Conservation (phyloP, 306 rosid genomes). For the Pachyrhizus erosus region DNA sequence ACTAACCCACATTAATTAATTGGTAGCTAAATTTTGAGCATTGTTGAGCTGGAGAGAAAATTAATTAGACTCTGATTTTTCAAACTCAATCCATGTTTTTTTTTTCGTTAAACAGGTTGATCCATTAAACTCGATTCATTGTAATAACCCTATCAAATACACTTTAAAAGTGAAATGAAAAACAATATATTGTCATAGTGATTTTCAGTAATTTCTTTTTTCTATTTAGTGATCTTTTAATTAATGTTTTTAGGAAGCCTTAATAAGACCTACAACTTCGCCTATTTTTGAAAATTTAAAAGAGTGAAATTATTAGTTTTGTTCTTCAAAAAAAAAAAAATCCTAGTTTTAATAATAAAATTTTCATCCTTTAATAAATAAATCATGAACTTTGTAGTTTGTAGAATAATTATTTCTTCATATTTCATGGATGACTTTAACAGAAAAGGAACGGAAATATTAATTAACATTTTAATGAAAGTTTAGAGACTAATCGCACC, state of each 20-base stretch:
- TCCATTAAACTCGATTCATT: no score
- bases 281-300: background rate
- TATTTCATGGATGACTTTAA: background rate
- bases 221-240: background rate
- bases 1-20: no score
- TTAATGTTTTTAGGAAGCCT: background rate
- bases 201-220: background rate
- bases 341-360: background rate
- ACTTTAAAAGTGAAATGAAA: background rate
- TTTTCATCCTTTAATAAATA: background rate
- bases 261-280: background rate
- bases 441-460: background rate
- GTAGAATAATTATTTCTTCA: background rate
- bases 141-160: no score
- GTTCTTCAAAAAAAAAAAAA: no score
- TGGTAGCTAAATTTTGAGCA: no score
- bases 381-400: background rate
- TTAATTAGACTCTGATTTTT: no score
- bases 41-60: no score
- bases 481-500: background rate
- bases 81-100: no score
- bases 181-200: background rate
- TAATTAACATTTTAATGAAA: background rate
- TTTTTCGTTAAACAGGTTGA: no score
- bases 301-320: background rate